Evolutionary conservation across 148 eudicot species (phyloP).

Genomic region (Chenopodium quinoa): DNA sequence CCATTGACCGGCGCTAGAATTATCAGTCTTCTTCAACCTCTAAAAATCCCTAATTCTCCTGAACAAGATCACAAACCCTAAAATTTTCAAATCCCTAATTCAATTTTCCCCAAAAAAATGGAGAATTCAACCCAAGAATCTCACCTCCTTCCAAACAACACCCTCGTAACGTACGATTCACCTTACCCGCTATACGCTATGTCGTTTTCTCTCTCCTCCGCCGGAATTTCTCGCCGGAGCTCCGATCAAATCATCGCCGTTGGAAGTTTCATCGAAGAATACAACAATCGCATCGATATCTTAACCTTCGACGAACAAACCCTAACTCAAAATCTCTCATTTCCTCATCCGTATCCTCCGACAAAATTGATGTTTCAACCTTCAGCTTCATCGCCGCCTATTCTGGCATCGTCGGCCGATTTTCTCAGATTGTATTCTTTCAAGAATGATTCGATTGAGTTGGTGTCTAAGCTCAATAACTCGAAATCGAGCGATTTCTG

Average conservation of each 20-base stretch:
- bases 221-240: conserved; percentile 14
- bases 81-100: neutral
- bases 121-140: conserved; percentile 51
- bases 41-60: neutral
- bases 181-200: conserved; percentile 76
- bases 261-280: conserved; percentile 83
- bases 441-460: conserved; percentile 37
- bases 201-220: conserved; percentile 47
- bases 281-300: conserved; percentile 67
- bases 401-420: conserved; percentile 77
- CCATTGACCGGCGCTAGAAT: conserved; percentile 10
- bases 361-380: conserved; percentile 85
- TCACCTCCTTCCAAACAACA: conserved; percentile 30
- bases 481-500: conserved; percentile 79
- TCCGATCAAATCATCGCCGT: conserved; percentile 50
- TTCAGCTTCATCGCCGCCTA: conserved; percentile 29
- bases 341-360: conserved; percentile 83
- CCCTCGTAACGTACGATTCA: conserved; percentile 51
- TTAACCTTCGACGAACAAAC: conserved; percentile 59
- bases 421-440: conserved; percentile 60
- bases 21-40: neutral
- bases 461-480: conserved; percentile 57
- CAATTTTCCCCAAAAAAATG: conserved; percentile 24
- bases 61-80: neutral
- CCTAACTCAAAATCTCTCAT: conserved; percentile 63